Conservation (phyloP, 306 rosid genomes). For the Medicago lupulina region DNA sequence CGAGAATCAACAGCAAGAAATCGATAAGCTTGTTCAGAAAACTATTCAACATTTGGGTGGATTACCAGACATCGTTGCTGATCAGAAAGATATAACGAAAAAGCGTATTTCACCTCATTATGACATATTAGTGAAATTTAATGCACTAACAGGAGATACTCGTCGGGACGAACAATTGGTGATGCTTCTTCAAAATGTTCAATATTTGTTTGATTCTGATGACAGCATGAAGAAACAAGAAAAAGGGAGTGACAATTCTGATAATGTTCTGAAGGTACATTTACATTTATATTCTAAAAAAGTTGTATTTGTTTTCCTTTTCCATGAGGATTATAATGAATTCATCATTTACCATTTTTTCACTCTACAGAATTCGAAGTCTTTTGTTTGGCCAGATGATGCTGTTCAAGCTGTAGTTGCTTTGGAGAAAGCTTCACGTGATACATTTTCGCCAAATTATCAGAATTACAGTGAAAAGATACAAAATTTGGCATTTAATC, state of each 20-base stretch:
- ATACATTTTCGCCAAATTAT: constrained; percentile 65
- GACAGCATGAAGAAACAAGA: constrained; percentile 50
- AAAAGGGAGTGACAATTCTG: constrained; percentile 53
- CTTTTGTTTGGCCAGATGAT: constrained; percentile 85
- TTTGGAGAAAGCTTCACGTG: constrained; percentile 84
- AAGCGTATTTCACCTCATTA: constrained; percentile 71
- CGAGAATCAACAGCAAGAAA: constrained; percentile 82
- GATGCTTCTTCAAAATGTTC: constrained; percentile 71
- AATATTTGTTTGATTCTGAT: constrained; percentile 56
- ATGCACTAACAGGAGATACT: constrained; percentile 72
- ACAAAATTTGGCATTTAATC: constrained; percentile 71
- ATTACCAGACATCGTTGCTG: constrained; percentile 73
- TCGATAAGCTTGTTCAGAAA: constrained; percentile 87
- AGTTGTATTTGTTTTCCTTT: constrained; percentile 18
- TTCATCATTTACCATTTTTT: no score
- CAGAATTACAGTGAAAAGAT: constrained; percentile 89
- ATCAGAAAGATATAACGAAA: constrained; percentile 71
- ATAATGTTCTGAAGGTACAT: constrained; percentile 62
- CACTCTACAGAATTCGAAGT: constrained; percentile 58
- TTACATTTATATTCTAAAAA: background rate
- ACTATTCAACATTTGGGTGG: constrained; percentile 76
- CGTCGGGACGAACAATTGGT: constrained; percentile 84
- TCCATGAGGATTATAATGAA: no score
- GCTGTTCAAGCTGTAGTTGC: constrained; percentile 81
- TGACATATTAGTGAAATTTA: constrained; percentile 56